phyloP scores from a whole-genome alignment of 257 asterid species.

The Echium plantagineum region DNA sequence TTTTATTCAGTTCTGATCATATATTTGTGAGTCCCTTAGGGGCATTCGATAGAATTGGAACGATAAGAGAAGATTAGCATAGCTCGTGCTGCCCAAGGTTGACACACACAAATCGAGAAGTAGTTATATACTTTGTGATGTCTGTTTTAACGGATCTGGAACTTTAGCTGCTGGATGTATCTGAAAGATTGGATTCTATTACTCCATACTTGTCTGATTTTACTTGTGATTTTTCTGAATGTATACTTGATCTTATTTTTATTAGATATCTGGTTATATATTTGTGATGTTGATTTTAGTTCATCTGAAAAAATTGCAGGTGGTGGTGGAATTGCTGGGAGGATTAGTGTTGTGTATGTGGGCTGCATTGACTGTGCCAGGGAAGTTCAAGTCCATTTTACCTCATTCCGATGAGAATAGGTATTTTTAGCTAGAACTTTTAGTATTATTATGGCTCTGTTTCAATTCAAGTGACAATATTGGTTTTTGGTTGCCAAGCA shows the following conservation, averaged over 20 bases:
- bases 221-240: too few relatives aligned
- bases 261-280: neutral
- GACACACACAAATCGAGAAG: too few relatives aligned
- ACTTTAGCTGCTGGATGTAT: too few relatives aligned
- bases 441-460: too few relatives aligned
- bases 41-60: too few relatives aligned
- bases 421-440: slow-evolving; percentile 15
- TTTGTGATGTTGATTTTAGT: slow-evolving; percentile 5
- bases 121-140: neutral
- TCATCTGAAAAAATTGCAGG: slow-evolving; percentile 43
- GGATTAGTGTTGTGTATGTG: slow-evolving; percentile 59
- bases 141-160: slow-evolving; percentile 2
- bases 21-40: neutral
- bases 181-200: too few relatives aligned
- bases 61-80: too few relatives aligned
- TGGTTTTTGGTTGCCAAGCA: too few relatives aligned
- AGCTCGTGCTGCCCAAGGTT: too few relatives aligned
- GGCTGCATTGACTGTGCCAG: slow-evolving; percentile 86
- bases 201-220: too few relatives aligned
- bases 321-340: slow-evolving; percentile 57
- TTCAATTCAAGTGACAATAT: too few relatives aligned
- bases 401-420: slow-evolving; percentile 93
- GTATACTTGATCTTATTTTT: neutral
- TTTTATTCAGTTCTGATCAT: neutral
- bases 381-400: slow-evolving; percentile 72